These are phyloP conservation scores for Xylogone sp. DNA, from an alignment of 2,329 filamentous ascomycete genomes.

Conservation along the genomic window DNA sequence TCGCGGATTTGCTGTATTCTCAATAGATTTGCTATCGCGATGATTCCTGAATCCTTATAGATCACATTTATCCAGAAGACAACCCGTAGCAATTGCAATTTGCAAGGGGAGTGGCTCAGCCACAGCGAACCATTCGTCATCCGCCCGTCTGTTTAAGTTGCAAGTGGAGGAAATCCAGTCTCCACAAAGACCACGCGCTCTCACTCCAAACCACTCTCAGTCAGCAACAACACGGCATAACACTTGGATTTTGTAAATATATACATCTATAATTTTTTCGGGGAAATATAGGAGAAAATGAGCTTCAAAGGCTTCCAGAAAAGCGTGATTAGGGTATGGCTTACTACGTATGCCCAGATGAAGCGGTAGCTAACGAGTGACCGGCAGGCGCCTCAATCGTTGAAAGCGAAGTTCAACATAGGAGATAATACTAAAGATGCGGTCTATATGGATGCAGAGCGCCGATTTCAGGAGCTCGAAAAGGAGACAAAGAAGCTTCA, in stretches of 20 bases:
- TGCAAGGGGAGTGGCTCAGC: neutral
- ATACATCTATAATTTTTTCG: neutral
- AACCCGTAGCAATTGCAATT: neutral
- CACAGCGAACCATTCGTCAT: neutral
- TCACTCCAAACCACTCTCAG: neutral
- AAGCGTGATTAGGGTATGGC: constrained; percentile 74
- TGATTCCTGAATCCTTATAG: neutral
- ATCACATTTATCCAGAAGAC: neutral
- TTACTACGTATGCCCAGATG: neutral
- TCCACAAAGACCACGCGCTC: neutral
- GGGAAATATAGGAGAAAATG: constrained; percentile 50
- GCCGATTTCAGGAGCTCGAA: constrained; percentile 90
- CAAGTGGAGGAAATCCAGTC: neutral
- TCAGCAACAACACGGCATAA: neutral
- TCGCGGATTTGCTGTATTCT: neutral
- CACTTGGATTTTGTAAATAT: neutral
- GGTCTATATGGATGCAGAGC: constrained; percentile 91
- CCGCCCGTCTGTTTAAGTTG: neutral
- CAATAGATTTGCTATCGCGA: neutral
- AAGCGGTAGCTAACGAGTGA: constrained; percentile 15
- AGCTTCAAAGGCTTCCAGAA: constrained; percentile 97
- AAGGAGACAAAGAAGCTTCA: constrained; percentile 94
- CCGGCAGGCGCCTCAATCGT: constrained; percentile 77
- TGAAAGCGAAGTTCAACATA: constrained; percentile 91
- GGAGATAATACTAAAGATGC: constrained; percentile 94